A percentile compares a stretch with the other conserved stretches of the same genome.
Evolutionary conservation across 140 eudicot genomes (phyloP).

Genomic region (Stevia rebaudiana): DNA sequence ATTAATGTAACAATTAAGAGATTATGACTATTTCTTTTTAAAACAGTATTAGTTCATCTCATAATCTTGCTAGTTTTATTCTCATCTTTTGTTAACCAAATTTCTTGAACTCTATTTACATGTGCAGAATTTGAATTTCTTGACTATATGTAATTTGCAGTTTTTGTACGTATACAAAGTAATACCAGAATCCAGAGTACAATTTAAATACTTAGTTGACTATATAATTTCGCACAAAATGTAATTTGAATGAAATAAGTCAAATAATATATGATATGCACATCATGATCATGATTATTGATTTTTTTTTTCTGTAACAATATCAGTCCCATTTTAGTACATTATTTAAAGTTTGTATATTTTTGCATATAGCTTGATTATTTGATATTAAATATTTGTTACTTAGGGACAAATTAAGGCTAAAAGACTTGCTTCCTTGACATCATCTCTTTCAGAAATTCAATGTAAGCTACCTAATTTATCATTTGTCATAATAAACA

Average conservation of each 20-base stretch:
- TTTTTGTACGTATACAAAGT: not conserved
- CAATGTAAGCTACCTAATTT: conserved; percentile 43
- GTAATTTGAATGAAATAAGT: not conserved
- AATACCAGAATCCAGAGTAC: not conserved
- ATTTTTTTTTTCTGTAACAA: not conserved
- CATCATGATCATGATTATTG: not conserved
- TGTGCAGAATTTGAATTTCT: conserved; percentile 6
- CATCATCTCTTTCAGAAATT: conserved; percentile 57
- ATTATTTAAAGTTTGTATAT: not conserved
- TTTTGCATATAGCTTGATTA: not conserved
- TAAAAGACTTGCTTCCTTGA: conserved; percentile 67
- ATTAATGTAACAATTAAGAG: not conserved
- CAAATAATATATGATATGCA: conserved; percentile 6
- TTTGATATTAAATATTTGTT: conserved; percentile 11
- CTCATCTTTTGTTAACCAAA: not conserved
- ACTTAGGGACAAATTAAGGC: conserved; percentile 66
- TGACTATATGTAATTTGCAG: not conserved
- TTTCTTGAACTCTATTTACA: not conserved
- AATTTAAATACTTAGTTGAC: not conserved
- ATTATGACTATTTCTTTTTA: not conserved
- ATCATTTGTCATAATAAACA: not conserved
- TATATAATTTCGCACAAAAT: not conserved
- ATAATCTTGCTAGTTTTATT: not conserved
- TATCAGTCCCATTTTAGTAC: not conserved
- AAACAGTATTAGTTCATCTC: not conserved